Evolutionary conservation across 495 filamentous ascomycete species (phyloP), one percentile per base, ranked within the genome.

Genomic region (Penicillium taxi): DNA sequence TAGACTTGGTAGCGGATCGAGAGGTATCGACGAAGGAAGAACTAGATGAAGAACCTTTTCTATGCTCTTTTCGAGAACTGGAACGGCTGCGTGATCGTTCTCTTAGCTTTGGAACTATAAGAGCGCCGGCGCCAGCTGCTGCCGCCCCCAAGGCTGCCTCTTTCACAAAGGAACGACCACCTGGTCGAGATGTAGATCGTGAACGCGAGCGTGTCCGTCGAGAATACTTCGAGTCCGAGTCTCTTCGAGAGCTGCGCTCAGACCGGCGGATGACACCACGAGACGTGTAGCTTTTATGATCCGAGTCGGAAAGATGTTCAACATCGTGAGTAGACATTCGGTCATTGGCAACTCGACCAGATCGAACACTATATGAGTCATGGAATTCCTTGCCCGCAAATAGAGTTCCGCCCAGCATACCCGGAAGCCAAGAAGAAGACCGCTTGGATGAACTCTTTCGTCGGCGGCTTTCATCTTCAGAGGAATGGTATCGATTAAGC

Each of bases 301-400:
- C 56, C 3, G 54, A 47, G 7, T 58, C 52, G 7, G 59, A 66
- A n/a, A 41, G 35, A 25, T 58, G 56, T 20, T 69, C 59, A 23
- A 54, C 56, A 18, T 64, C 61, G 15, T 61, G 44, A 0, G 61
- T 58, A 3, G 55, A 60, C 16, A 32, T 28, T n/a, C 47, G 45
- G 13, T 65, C 59, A 13, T 55, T 52, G 3, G 42, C 35, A 0
- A 51, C 54, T 22, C 57, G 66, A 9, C 74, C 71, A 21, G 72
- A 66, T 32, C 66, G 69, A 27, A 77, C 48, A 39, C 68, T 77
- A 42, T 78, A 77, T 1, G 69, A 74, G 45, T 80, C 78, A 41
- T 76, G 69, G 40, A 73, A 76, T 35, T 79, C 72, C 31, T 65
- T 65, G 36, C 52, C 64, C 15, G 64, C 62, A 32, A 72, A 73